Percentiles rank a stretch among this genome's conserved stretches.
phyloP scores from a whole-genome alignment of 257 asterid species.

The Osmanthus fragrans region DNA sequence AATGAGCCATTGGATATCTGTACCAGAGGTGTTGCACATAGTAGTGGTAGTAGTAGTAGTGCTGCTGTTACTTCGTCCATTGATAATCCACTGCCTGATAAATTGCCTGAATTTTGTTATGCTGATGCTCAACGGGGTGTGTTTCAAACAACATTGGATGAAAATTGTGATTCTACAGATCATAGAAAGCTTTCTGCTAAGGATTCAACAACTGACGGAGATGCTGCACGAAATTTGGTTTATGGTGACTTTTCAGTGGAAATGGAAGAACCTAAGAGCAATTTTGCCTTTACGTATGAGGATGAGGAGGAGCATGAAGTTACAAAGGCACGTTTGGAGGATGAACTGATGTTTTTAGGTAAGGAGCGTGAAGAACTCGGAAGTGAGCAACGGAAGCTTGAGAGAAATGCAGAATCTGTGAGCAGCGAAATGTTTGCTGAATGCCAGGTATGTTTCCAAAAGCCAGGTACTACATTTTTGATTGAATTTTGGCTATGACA shows the following conservation, averaged over 20 bases:
- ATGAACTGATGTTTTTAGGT: slow-evolving; percentile 58
- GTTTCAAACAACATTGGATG: slow-evolving; percentile 31
- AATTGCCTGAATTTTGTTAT: slow-evolving; percentile 27
- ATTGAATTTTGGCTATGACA: slow-evolving; percentile 6
- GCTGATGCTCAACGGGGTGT: slow-evolving; percentile 28
- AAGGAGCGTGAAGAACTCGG: slow-evolving; percentile 71
- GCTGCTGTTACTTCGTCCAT: slow-evolving; percentile 22
- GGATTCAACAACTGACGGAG: slow-evolving; percentile 30
- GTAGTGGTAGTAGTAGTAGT: slow-evolving; percentile 4
- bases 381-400: slow-evolving; percentile 73
- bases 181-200: slow-evolving; percentile 28
- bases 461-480: neutral
- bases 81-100: slow-evolving; percentile 19
- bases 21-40: slow-evolving; percentile 24
- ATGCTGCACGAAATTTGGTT: slow-evolving; percentile 27
- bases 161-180: slow-evolving; percentile 22
- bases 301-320: slow-evolving; percentile 42
- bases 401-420: slow-evolving; percentile 89
- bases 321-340: slow-evolving; percentile 56
- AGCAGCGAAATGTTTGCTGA: slow-evolving; percentile 91
- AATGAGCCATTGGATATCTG: slow-evolving; percentile 23
- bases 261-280: slow-evolving; percentile 25
- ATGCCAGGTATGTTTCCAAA: slow-evolving; percentile 65
- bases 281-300: slow-evolving; percentile 24
- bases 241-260: slow-evolving; percentile 28